These are phyloP conservation scores for Blastobotrys muscicola DNA, from an alignment of 805 yeast species.

Conservation along the genomic window DNA sequence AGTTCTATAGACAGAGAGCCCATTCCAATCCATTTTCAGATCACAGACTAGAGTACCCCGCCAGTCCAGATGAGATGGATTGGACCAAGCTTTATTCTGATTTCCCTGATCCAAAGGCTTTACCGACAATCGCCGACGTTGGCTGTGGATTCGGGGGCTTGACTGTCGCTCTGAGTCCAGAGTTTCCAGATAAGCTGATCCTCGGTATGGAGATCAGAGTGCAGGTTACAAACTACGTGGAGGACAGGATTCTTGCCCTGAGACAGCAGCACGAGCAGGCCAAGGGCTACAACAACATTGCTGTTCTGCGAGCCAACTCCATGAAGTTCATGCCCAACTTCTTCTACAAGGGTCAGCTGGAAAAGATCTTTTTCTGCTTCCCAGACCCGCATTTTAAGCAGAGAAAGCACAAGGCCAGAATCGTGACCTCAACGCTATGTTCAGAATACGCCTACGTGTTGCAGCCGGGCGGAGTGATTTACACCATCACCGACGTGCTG, in stretches of 20 bases:
- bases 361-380: constrained; percentile 94
- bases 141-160: constrained; percentile 98
- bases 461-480: constrained; percentile 76
- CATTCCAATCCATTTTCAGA: constrained; percentile 97
- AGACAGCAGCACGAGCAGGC: constrained; percentile 43
- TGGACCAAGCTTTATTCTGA: constrained; percentile 75
- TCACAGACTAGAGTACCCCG: constrained; percentile 84
- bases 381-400: constrained; percentile 99
- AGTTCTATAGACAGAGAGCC: constrained; percentile 92
- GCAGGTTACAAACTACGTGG: constrained; percentile 94
- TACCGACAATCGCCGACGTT: constrained; percentile 71
- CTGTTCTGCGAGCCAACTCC: constrained; percentile 88
- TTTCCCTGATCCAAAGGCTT: constrained; percentile 34
- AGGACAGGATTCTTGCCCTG: constrained; percentile 86
- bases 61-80: constrained; percentile 72
- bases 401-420: constrained; percentile 94
- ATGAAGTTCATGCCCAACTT: constrained; percentile 97
- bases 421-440: constrained; percentile 78
- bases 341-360: constrained; percentile 69
- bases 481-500: constrained; percentile 91
- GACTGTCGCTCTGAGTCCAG: constrained; percentile 66
- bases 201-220: constrained; percentile 97
- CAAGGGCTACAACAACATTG: constrained; percentile 64
- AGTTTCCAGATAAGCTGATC: constrained; percentile 61
- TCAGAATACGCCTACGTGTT: constrained; percentile 89